These are phyloP conservation scores for carrot (Daucus carota) DNA, from an alignment of 129 eudicot species.

Conservation along the genomic window DNA sequence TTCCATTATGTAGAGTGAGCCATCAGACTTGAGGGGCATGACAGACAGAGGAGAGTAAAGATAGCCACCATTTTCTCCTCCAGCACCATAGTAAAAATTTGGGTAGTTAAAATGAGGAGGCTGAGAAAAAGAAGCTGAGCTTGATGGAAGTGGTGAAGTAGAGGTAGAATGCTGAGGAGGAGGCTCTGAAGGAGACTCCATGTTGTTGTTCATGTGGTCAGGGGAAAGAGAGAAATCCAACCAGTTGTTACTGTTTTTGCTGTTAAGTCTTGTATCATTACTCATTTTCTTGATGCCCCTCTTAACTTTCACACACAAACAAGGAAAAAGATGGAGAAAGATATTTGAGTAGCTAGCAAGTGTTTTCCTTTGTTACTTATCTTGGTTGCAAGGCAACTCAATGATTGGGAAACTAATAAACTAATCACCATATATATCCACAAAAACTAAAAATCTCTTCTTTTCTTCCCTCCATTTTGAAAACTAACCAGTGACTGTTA, in stretches of 20 bases:
- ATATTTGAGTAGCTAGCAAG: background rate
- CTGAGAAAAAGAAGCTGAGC: slow-evolving; percentile 1
- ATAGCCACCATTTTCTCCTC: slow-evolving; percentile 36
- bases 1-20: slow-evolving; percentile 77
- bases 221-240: slow-evolving; percentile 83
- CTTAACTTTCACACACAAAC: background rate
- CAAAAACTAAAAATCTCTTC: background rate
- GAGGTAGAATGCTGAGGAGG: slow-evolving; percentile 23
- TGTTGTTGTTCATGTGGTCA: slow-evolving; percentile 25
- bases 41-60: slow-evolving; percentile 34
- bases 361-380: background rate
- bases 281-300: slow-evolving; percentile 27
- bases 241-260: slow-evolving; percentile 45
- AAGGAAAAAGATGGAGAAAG: background rate
- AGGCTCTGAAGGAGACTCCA: slow-evolving; percentile 17
- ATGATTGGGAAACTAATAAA: slow-evolving; percentile 48
- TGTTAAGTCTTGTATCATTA: slow-evolving; percentile 18
- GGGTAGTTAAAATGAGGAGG: slow-evolving; percentile 50
- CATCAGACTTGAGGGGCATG: slow-evolving; percentile 87
- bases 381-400: slow-evolving; percentile 20
- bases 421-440: slow-evolving; percentile 12
- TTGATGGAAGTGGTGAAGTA: slow-evolving; percentile 4
- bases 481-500: background rate
- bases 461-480: slow-evolving; percentile 17
- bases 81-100: slow-evolving; percentile 34